Evolutionary conservation across 164 flowering plant species (phyloP), one percentile per base, ranked within the genome.

Genomic region (Vitis rupestris): DNA sequence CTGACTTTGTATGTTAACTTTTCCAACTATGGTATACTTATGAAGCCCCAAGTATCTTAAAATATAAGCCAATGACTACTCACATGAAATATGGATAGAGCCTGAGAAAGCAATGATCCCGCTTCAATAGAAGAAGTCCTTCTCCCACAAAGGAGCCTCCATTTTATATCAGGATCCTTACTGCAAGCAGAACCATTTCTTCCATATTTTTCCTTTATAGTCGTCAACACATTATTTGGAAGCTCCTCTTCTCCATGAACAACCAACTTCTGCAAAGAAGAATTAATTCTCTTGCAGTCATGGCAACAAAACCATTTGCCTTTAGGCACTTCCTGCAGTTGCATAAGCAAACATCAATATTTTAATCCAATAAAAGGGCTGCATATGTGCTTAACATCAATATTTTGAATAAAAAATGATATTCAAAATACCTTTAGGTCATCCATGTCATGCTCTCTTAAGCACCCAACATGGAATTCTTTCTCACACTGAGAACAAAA

Each of bases 401-500:
- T 19, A 19, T 19, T 19, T 19, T 19, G 23, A 60, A 37, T 29
- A 27, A 15, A 29, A 50, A 51, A 17, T 55, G 4, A 57, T 29
- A 8, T 31, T 62, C 2, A 12, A 31, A 37, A 19, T 5, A 88
- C 99, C 95, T 85, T 82, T 17, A 93, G 75, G 66, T 92, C 86
- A 9, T 73, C 87, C 81, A 90, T 83, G 2, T 79, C 71, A 66
- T 84, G 83, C 12, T 90, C 90, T 84, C 71, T 87, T 78, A 93
- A 72, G 79, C 98, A 96, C 17, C 97, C 94, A 31, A 96, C 92
- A 77, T 96, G 98, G 69, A 71, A 92, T 63, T 93, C 97, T 72
- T 79, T 87, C 80, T 92, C 98, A 79, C 99, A 96, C 99, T 96
- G 81, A 12, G 17, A 27, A 64, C 61, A 69, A 57, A 37, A 65